These are phyloP conservation scores for Fomes fomentarius DNA, from an alignment of 1,284 basidiomycete genomes.

Conservation along the genomic window DNA sequence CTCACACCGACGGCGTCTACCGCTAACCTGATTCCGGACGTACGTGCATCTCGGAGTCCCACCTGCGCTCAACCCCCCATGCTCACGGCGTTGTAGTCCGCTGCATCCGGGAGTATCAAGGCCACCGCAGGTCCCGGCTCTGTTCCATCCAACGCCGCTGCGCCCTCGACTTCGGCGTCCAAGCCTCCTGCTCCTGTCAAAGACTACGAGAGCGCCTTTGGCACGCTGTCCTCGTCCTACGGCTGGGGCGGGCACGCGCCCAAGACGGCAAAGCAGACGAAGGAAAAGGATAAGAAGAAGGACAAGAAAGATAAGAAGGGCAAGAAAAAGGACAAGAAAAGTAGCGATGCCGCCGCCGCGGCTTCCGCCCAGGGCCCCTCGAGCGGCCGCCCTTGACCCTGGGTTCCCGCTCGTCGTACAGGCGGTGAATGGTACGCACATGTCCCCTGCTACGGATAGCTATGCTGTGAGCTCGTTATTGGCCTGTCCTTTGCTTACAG, in stretches of 20 bases:
- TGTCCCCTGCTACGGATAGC: no score
- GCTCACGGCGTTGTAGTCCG: no score
- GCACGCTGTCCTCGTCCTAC: conserved; percentile 21
- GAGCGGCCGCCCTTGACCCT: no score
- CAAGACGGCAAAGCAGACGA: conserved; percentile 7
- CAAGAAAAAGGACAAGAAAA: neutral
- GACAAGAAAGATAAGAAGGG: neutral
- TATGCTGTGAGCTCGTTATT: no score
- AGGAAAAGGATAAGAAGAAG: conserved; percentile 10
- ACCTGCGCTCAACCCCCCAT: no score
- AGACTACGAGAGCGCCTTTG: conserved; percentile 26
- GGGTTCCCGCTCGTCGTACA: no score
- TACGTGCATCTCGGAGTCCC: neutral
- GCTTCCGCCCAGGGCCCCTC: no score
- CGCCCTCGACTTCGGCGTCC: neutral
- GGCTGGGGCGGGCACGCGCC: conserved; percentile 17
- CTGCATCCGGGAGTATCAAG: no score
- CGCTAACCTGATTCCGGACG: conserved; percentile 2
- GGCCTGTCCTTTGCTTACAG: no score
- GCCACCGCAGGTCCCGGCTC: no score
- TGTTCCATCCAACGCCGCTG: neutral
- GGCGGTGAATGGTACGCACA: no score
- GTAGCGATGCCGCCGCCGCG: neutral
- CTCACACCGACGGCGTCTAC: conserved; percentile 5
- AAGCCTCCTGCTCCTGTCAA: conserved; percentile 4